phyloP scores from a whole-genome alignment of 2,329 filamentous ascomycete genomes.

The Penicillium sp. region DNA sequence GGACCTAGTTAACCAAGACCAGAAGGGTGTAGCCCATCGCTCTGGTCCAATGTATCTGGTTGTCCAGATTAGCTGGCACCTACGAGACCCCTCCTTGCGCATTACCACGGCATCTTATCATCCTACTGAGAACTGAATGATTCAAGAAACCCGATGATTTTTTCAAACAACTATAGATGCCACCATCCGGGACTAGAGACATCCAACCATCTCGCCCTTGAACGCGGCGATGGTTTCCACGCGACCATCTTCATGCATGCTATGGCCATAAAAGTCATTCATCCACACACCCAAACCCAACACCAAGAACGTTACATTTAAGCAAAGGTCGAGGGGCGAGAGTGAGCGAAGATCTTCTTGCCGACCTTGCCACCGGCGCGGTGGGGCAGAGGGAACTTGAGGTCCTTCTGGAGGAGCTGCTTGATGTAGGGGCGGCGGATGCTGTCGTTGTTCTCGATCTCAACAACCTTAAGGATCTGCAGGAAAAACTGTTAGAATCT shows the following conservation, averaged over 20 bases:
- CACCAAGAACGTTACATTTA: constrained; percentile 56
- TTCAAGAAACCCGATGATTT: constrained; percentile 36
- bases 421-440: constrained; percentile 99
- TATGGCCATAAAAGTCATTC: constrained; percentile 44
- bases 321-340: constrained; percentile 95
- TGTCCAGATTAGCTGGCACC: too few relatives aligned
- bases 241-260: constrained; percentile 41
- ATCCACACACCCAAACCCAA: constrained; percentile 39
- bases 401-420: constrained; percentile 90
- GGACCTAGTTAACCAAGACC: not conserved
- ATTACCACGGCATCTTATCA: not conserved
- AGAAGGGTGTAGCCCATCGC: not conserved
- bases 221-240: constrained; percentile 34
- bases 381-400: constrained; percentile 98
- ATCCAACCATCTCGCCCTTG: constrained; percentile 39
- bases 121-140: constrained; percentile 15
- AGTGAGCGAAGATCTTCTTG: constrained; percentile 90
- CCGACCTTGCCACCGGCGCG: constrained; percentile 73
- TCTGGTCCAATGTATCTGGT: not conserved
- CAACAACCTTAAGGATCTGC: constrained; percentile 96
- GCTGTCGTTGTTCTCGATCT: constrained; percentile 90
- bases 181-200: constrained; percentile 43
- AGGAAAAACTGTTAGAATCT: constrained; percentile 19
- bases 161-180: constrained; percentile 38
- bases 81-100: not conserved